phyloP scores from a whole-genome alignment of 139 green algal species.

The Mychonastes homosphaera region DNA sequence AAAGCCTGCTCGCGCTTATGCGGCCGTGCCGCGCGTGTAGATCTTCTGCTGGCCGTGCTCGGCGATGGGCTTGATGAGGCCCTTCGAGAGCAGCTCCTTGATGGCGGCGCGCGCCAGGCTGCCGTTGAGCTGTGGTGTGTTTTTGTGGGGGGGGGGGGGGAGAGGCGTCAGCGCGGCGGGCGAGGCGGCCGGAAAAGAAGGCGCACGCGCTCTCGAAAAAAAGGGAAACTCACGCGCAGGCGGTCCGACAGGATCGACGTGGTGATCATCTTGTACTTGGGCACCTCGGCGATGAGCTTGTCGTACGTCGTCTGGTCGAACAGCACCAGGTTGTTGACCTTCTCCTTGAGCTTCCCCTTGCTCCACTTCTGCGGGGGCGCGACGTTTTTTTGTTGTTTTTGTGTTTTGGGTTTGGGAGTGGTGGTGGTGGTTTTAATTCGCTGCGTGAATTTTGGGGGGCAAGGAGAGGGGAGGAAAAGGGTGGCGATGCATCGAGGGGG shows the following conservation, averaged over 20 bases:
- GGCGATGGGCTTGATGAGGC: constrained; percentile 75
- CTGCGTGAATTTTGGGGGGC: background rate
- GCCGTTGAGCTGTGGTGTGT: constrained; percentile 65
- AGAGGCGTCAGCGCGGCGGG: background rate
- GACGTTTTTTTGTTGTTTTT: too few relatives aligned
- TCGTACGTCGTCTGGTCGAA: constrained; percentile 96
- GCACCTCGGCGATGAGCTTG: constrained; percentile 92
- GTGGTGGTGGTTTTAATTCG: too few relatives aligned
- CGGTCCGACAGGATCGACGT: constrained; percentile 82
- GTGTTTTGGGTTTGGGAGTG: too few relatives aligned
- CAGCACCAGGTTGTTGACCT: constrained; percentile 97
- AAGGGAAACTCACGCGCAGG: constrained; percentile 37
- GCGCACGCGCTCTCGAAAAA: background rate
- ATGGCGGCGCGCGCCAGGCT: constrained; percentile 85
- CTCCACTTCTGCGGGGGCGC: constrained; percentile 83
- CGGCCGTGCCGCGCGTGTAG: constrained; percentile 80
- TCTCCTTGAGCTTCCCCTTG: constrained; percentile 97
- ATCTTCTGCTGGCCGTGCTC: constrained; percentile 76
- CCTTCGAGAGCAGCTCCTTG: constrained; percentile 69
- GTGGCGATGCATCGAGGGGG: background rate
- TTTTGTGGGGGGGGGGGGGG: background rate
- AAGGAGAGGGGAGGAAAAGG: background rate
- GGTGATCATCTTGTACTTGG: constrained; percentile 99
- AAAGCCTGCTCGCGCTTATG: constrained; percentile 26
- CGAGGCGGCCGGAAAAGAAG: background rate